These are phyloP conservation scores for Yamadazyma spencermartinsiae DNA, from an alignment of 1,139 yeast genomes.

Conservation along the genomic window DNA sequence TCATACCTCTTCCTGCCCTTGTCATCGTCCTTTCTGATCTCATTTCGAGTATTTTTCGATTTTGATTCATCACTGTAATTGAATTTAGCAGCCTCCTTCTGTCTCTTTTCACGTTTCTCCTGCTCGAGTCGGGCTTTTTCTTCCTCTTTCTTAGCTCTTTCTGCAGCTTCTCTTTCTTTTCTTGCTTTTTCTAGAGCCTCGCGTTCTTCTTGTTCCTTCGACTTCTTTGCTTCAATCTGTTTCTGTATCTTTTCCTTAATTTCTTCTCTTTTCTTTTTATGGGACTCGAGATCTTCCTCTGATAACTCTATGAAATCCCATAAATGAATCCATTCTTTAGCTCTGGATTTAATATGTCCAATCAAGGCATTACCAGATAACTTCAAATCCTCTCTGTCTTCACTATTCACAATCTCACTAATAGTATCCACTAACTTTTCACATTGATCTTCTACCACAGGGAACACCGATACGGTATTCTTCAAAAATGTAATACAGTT, in stretches of 20 bases:
- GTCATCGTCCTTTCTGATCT: slow-evolving; percentile 17
- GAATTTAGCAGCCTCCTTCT: slow-evolving; percentile 12
- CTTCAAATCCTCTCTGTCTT: slow-evolving; percentile 77
- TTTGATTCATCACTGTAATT: slow-evolving; percentile 25
- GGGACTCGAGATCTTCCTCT: slow-evolving; percentile 29
- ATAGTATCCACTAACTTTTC: slow-evolving; percentile 51
- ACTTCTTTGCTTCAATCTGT: slow-evolving; percentile 5
- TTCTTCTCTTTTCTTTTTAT: slow-evolving; percentile 24
- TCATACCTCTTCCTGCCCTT: slow-evolving; percentile 1
- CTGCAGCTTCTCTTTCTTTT: slow-evolving; percentile 19
- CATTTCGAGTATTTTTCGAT: slow-evolving; percentile 18
- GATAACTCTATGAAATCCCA: slow-evolving; percentile 57
- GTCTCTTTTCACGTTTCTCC: slow-evolving; percentile 15
- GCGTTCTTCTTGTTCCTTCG: slow-evolving; percentile 18
- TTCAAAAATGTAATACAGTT: slow-evolving; percentile 80
- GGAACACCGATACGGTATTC: slow-evolving; percentile 64
- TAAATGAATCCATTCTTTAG: slow-evolving; percentile 54
- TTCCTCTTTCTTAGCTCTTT: slow-evolving; percentile 18
- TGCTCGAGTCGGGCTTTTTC: slow-evolving; percentile 14
- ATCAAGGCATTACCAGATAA: slow-evolving; percentile 75
- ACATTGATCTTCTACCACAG: slow-evolving; percentile 70
- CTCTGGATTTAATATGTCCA: slow-evolving; percentile 66
- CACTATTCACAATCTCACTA: slow-evolving; percentile 49
- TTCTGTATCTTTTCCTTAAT: slow-evolving; percentile 17
- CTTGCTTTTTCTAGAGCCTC: slow-evolving; percentile 22